Evolutionary conservation across 768 basidiomycete genomes (phyloP).

Genomic region (Suillus bovinus): DNA sequence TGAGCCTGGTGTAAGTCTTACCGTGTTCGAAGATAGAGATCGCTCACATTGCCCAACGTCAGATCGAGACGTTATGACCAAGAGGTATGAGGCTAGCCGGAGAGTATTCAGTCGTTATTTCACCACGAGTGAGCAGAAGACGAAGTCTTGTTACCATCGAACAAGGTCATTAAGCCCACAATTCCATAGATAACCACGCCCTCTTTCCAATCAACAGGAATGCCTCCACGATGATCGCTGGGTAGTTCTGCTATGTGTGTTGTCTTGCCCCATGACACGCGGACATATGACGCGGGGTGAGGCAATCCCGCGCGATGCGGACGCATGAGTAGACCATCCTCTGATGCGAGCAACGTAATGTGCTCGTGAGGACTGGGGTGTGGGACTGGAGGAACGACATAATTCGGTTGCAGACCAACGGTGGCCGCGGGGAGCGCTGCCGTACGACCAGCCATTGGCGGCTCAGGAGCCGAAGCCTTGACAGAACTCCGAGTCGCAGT

Average conservation of each 20-base stretch:
- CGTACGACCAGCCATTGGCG: background rate
- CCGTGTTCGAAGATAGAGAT: background rate
- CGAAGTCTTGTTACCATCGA: slow-evolving; percentile 50
- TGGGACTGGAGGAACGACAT: slow-evolving; percentile 65
- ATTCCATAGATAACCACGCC: slow-evolving; percentile 71
- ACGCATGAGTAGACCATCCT: slow-evolving; percentile 65
- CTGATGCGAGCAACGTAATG: slow-evolving; percentile 60
- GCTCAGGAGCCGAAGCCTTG: background rate
- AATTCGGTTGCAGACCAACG: slow-evolving; percentile 55
- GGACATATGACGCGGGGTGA: slow-evolving; percentile 41
- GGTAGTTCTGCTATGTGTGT: slow-evolving; percentile 53
- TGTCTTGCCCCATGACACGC: slow-evolving; percentile 61
- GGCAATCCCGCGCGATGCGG: slow-evolving; percentile 43
- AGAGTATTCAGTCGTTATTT: background rate
- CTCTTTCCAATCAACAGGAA: slow-evolving; percentile 52
- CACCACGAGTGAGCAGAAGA: background rate
- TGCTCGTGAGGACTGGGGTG: slow-evolving; percentile 74
- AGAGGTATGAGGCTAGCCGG: slow-evolving; percentile 65
- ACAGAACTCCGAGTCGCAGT: slow-evolving; percentile 1
- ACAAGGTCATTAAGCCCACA: slow-evolving; percentile 71
- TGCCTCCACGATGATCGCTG: slow-evolving; percentile 31
- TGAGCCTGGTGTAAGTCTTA: slow-evolving; percentile 26
- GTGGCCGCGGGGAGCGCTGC: slow-evolving; percentile 12
- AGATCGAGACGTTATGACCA: slow-evolving; percentile 65
- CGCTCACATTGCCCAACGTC: slow-evolving; percentile 66